A percentile compares a stretch with the other conserved stretches of the same genome.
These are phyloP conservation scores for Suhomyces taliae DNA, from an alignment of 1,139 yeast genomes.

Conservation along the genomic window DNA sequence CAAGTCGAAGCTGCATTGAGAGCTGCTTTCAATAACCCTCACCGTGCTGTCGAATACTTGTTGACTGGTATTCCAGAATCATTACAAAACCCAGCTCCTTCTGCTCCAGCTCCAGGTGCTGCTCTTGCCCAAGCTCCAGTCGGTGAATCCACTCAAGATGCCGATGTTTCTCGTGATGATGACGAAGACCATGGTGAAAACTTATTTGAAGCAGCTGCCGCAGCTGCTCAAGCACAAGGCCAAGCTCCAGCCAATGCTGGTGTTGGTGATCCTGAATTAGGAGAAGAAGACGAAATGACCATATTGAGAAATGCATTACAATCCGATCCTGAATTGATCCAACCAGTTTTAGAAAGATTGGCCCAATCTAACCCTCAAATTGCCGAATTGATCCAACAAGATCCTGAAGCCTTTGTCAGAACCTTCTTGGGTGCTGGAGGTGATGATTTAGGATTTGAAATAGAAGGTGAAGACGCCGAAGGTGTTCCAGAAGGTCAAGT, in stretches of 20 bases:
- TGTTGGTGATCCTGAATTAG: constrained; percentile 24
- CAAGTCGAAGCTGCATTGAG: constrained; percentile 89
- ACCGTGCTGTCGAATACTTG: constrained; percentile 94
- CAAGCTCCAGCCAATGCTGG: constrained; percentile 11
- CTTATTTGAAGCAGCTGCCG: constrained; percentile 71
- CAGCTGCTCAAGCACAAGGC: constrained; percentile 37
- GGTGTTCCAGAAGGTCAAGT: constrained; percentile 42
- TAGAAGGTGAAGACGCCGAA: constrained; percentile 35
- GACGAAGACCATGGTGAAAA: constrained; percentile 45
- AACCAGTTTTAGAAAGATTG: constrained; percentile 78
- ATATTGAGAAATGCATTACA: constrained; percentile 77
- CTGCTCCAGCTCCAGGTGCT: constrained; percentile 20
- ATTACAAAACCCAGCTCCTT: constrained; percentile 24
- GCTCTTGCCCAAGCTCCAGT: constrained; percentile 15
- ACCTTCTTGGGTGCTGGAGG: constrained; percentile 64
- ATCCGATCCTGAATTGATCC: constrained; percentile 87
- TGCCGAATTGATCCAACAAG: constrained; percentile 76
- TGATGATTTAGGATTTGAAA: constrained; percentile 46
- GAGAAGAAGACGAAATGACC: constrained; percentile 56
- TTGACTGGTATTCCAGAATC: constrained; percentile 87
- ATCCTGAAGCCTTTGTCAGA: constrained; percentile 84
- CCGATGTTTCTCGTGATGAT: constrained; percentile 26
- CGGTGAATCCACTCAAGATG: constrained; percentile 22
- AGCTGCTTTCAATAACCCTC: constrained; percentile 97
- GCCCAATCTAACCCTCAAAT: constrained; percentile 85